A percentile compares a stretch with the other conserved stretches of the same genome.
Evolutionary conservation across 371 early-diverging fungal species (phyloP).

Genomic region (Syncephalastrum sp.): DNA sequence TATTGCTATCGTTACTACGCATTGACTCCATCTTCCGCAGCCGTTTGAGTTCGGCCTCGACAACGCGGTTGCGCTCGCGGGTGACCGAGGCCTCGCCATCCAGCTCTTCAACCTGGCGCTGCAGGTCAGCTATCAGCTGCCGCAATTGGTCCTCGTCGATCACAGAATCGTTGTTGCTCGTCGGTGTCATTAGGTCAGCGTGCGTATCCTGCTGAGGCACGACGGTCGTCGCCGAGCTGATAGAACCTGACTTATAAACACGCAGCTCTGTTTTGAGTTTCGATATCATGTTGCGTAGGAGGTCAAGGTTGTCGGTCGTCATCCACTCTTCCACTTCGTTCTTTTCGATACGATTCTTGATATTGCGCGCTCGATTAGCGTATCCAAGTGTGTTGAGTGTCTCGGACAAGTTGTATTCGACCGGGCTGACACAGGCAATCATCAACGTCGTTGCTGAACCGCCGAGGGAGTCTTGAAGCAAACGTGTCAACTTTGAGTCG

Average conservation of each 20-base stretch:
- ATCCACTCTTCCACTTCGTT: slow-evolving; percentile 72
- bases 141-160: slow-evolving; percentile 31
- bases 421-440: slow-evolving; percentile 92
- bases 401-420: slow-evolving; percentile 83
- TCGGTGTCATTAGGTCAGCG: neutral
- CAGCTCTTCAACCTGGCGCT: slow-evolving; percentile 45
- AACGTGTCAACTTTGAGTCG: slow-evolving; percentile 97
- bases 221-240: slow-evolving; percentile 8
- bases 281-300: slow-evolving; percentile 53
- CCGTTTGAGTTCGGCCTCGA: slow-evolving; percentile 39
- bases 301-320: slow-evolving; percentile 58
- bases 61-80: slow-evolving; percentile 35
- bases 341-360: slow-evolving; percentile 80
- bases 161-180: slow-evolving; percentile 18
- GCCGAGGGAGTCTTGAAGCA: slow-evolving; percentile 96
- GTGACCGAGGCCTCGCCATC: slow-evolving; percentile 40
- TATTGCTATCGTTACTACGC: slow-evolving; percentile 9
- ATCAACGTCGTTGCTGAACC: slow-evolving; percentile 92
- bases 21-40: slow-evolving; percentile 18
- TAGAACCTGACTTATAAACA: slow-evolving; percentile 24
- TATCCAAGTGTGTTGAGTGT: slow-evolving; percentile 94
- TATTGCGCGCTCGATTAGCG: slow-evolving; percentile 88
- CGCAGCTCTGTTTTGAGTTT: slow-evolving; percentile 58
- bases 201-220: neutral
- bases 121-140: slow-evolving; percentile 39